Percentiles rank a stretch among this genome's conserved stretches.
phyloP scores from a whole-genome alignment of 2,329 filamentous ascomycete species.

The Claviceps paspali region DNA sequence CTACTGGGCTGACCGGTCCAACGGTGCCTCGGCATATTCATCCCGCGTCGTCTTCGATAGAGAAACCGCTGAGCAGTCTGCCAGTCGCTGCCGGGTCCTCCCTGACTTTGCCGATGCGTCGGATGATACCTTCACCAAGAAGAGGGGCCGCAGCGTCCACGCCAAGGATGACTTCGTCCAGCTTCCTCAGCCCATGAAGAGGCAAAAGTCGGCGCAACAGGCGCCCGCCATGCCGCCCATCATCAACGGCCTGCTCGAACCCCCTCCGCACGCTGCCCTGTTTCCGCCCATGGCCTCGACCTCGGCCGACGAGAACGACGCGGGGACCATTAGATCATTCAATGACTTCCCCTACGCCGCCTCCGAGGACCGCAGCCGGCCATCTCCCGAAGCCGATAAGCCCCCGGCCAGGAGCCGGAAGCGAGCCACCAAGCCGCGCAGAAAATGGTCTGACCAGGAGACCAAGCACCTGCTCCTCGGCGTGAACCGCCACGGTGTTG shows the following conservation, averaged over 20 bases:
- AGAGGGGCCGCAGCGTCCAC: conserved; percentile 31
- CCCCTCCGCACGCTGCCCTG: conserved; percentile 43
- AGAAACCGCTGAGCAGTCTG: conserved; percentile 16
- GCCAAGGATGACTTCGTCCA: conserved; percentile 48
- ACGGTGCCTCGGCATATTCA: conserved; percentile 17
- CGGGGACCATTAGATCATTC: conserved; percentile 24
- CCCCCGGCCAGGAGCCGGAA: conserved; percentile 28
- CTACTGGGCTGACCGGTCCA: conserved; percentile 23
- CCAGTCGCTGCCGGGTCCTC: conserved; percentile 29
- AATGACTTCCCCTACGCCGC: conserved; percentile 24
- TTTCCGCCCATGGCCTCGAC: conserved; percentile 47
- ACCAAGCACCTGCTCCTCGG: conserved; percentile 47
- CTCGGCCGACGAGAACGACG: conserved; percentile 35
- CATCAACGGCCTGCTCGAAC: conserved; percentile 48
- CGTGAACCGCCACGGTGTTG: conserved; percentile 46
- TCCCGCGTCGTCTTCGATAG: conserved; percentile 26
- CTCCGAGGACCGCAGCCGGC: conserved; percentile 12
- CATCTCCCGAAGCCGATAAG: conserved; percentile 18
- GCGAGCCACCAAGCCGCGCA: conserved; percentile 39
- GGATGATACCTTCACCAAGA: conserved; percentile 37
- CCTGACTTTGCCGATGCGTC: conserved; percentile 26
- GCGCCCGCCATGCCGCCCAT: conserved; percentile 44
- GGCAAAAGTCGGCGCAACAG: conserved; percentile 43
- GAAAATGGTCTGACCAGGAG: conserved; percentile 51
- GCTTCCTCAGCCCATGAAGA: conserved; percentile 48